Evolutionary conservation across 129 eudicot genomes (phyloP).

Genomic region (Oenanthe sinensis): DNA sequence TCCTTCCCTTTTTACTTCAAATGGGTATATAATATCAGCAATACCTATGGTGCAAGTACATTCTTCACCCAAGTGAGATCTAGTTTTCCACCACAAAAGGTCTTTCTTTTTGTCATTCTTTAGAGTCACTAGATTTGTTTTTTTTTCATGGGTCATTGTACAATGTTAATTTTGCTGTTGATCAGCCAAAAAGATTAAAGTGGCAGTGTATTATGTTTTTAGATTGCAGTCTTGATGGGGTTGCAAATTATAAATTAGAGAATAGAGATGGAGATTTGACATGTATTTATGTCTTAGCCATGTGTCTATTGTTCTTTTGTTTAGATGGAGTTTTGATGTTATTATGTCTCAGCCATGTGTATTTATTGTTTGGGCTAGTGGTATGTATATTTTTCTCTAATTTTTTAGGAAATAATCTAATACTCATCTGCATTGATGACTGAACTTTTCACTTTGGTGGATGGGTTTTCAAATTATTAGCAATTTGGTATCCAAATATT

Average conservation of each 20-base stretch:
- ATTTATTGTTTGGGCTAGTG: background rate
- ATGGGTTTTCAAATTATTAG: no score
- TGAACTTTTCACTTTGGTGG: no score
- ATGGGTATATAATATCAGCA: constrained; percentile 37
- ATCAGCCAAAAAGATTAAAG: no score
- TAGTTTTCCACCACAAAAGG: constrained; percentile 1
- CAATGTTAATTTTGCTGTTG: background rate
- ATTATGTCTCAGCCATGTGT: background rate
- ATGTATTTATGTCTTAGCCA: background rate
- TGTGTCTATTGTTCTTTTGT: background rate
- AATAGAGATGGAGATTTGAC: background rate
- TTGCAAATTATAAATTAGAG: background rate
- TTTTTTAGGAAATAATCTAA: background rate
- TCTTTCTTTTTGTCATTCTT: background rate
- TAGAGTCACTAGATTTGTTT: background rate
- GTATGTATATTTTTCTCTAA: no score
- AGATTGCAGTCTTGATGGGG: background rate
- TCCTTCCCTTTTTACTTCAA: constrained; percentile 8
- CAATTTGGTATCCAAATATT: no score
- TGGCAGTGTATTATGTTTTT: background rate
- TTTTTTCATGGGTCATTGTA: background rate
- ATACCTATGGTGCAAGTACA: constrained; percentile 15
- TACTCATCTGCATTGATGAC: background rate
- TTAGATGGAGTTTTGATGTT: background rate
- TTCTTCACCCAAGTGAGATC: background rate